phyloP scores from a whole-genome alignment of 2,329 filamentous ascomycete genomes.

The Cladosporium sp. region DNA sequence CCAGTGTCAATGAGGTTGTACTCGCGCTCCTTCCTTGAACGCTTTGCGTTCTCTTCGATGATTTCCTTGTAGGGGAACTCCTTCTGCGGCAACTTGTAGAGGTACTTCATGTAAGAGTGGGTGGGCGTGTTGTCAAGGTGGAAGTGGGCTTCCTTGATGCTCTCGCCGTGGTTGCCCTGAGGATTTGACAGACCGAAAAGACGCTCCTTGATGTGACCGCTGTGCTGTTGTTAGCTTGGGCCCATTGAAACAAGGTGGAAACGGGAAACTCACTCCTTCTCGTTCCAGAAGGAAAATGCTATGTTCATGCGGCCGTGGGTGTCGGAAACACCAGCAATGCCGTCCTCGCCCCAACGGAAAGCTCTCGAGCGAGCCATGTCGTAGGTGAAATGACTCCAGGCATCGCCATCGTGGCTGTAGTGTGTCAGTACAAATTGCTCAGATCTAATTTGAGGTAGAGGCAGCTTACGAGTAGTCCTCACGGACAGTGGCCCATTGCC shows the following conservation, averaged over 20 bases:
- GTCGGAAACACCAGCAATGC: constrained; percentile 93
- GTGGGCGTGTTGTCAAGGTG: constrained; percentile 92
- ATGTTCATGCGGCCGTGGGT: constrained; percentile 90
- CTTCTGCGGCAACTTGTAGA: constrained; percentile 95
- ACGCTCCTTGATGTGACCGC: constrained; percentile 90
- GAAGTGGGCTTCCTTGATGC: constrained; percentile 94
- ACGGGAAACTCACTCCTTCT: constrained; percentile 72
- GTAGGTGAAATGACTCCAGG: constrained; percentile 95
- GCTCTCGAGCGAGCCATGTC: constrained; percentile 85
- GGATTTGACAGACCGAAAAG: constrained; percentile 94
- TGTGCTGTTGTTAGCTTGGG: constrained; percentile 39
- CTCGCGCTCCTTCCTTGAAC: constrained; percentile 75
- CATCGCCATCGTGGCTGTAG: constrained; percentile 77
- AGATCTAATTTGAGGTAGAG: not conserved
- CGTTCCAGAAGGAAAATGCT: constrained; percentile 96
- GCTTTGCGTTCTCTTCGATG: constrained; percentile 76
- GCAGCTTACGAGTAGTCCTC: constrained; percentile 72
- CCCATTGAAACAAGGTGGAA: not conserved
- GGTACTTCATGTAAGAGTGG: constrained; percentile 97
- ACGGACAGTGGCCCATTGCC: constrained; percentile 84
- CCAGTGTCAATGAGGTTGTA: constrained; percentile 92
- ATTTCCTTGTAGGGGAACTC: constrained; percentile 91
- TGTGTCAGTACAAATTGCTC: constrained; percentile 20
- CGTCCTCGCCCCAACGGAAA: constrained; percentile 95
- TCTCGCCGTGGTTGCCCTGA: constrained; percentile 95